These are phyloP conservation scores for Neurospora sp. DNA, from an alignment of 495 filamentous ascomycete species.

Conservation along the genomic window DNA sequence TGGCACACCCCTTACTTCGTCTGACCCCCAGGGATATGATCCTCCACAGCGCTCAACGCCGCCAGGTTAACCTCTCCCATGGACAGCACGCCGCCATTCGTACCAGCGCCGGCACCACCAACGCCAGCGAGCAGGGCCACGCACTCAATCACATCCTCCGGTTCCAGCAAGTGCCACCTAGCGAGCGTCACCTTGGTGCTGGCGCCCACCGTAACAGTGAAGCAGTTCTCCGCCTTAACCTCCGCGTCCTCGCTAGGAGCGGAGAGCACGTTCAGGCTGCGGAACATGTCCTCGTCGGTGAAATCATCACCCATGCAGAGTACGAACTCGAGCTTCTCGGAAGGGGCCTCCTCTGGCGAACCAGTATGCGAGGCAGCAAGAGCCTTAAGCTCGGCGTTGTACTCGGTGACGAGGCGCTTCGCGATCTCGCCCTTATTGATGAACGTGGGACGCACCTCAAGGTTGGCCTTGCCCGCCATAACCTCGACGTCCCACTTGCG, in stretches of 20 bases:
- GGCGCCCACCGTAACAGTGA: slow-evolving; percentile 80
- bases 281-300: slow-evolving; percentile 89
- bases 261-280: slow-evolving; percentile 49
- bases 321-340: slow-evolving; percentile 61
- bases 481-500: slow-evolving; percentile 82
- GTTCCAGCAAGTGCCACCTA: slow-evolving; percentile 77
- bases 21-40: slow-evolving; percentile 21
- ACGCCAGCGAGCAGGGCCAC: slow-evolving; percentile 57
- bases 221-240: slow-evolving; percentile 50
- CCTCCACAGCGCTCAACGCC: slow-evolving; percentile 33
- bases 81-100: slow-evolving; percentile 18
- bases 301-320: slow-evolving; percentile 90
- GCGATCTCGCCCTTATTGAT: slow-evolving; percentile 96
- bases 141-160: slow-evolving; percentile 73
- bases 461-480: slow-evolving; percentile 89
- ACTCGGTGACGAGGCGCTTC: slow-evolving; percentile 61
- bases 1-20: background rate
- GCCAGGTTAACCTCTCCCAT: slow-evolving; percentile 38
- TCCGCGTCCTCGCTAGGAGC: slow-evolving; percentile 28
- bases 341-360: background rate
- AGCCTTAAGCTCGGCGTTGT: slow-evolving; percentile 34
- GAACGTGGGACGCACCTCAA: slow-evolving; percentile 90
- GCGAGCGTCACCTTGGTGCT: slow-evolving; percentile 80
- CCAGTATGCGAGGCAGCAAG: slow-evolving; percentile 3
- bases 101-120: slow-evolving; percentile 33